Evolutionary conservation across 2,329 filamentous ascomycete species (phyloP).

Genomic region (Arthrobotrys conoides): DNA sequence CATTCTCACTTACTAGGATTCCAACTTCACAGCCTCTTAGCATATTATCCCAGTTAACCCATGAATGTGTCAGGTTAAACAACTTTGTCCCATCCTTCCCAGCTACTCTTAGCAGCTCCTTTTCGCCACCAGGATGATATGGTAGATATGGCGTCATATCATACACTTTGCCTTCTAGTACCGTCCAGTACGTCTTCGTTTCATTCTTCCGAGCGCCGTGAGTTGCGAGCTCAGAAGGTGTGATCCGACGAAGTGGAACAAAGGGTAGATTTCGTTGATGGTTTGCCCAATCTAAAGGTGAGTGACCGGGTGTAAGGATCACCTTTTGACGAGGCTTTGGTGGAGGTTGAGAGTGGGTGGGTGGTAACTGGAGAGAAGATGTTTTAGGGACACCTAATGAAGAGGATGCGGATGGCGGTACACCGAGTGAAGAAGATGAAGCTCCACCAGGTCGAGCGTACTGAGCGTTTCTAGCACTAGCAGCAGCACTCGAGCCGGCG

Average conservation of each 20-base stretch:
- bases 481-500: slow-evolving; percentile 56
- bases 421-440: slow-evolving; percentile 10
- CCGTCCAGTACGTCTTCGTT: slow-evolving; percentile 80
- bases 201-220: slow-evolving; percentile 87
- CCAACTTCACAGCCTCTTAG: slow-evolving; percentile 75
- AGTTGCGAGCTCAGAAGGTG: slow-evolving; percentile 81
- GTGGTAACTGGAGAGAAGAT: slow-evolving; percentile 52
- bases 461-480: slow-evolving; percentile 56
- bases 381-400: slow-evolving; percentile 37
- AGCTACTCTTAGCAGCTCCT: slow-evolving; percentile 77
- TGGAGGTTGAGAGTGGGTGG: slow-evolving; percentile 56
- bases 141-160: slow-evolving; percentile 91
- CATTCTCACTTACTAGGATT: slow-evolving; percentile 74
- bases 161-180: slow-evolving; percentile 90
- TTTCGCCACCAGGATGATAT: slow-evolving; percentile 89
- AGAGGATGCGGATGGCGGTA: slow-evolving; percentile 3
- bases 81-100: slow-evolving; percentile 75
- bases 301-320: slow-evolving; percentile 88
- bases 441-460: slow-evolving; percentile 24
- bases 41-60: slow-evolving; percentile 82
- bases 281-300: slow-evolving; percentile 93
- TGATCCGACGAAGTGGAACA: slow-evolving; percentile 73
- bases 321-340: slow-evolving; percentile 75
- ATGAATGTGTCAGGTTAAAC: slow-evolving; percentile 78
- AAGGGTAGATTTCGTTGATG: slow-evolving; percentile 67